Base-by-base conservation (phyloP, 1,284 basidiomycete species). In the Ustilago vetiveriae region DNA sequence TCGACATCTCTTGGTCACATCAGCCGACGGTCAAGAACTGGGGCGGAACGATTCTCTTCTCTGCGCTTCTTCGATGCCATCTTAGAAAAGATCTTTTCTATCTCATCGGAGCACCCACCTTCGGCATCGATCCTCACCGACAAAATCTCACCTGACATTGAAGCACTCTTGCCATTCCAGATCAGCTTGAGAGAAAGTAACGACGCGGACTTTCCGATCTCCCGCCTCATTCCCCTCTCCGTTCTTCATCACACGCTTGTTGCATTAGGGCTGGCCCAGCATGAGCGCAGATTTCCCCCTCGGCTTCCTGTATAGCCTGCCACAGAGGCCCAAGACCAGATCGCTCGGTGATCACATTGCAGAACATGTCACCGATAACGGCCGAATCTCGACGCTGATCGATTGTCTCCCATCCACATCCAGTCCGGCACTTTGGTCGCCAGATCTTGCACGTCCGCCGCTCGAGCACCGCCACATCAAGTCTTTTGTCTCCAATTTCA, bases 341-440 rank as follows among this genome's bases (percentile, higher is more conserved):
- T 80, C 80, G 49, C 73, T 82, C 10, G 80, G 80, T 40, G 80
- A 82, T 40, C 70, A 77, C 56, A 54, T 82, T 10, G 80, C 80
- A 21, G 56, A 69, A 21, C 53, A 80, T 36, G 62, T 82, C 50
- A 81, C 79, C n/a, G 80, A 82, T 58, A 78, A 75, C 57, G 79
- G 79, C 48, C 42, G 67, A 21, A 64, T 75, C 51, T 52, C 63
- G 21, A 79, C 74, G 3, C 65, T 82, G 19, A 49, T 80, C 51
- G 78, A 81, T 63, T 76, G 72, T 45, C 50, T 82, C 38, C 76
- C 75, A 27, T 74, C 74, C 43, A 75, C 80, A 14, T 69, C 73
- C 6, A 65, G 59, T 26, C 80, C 78, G 10, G 80, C 80, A 4
- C 54, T 82, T n/a, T 80, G 78, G 67, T 77, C 77, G 3, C 79